phyloP scores from a whole-genome alignment of 2,329 filamentous ascomycete species.

The Xylaria sp. region DNA sequence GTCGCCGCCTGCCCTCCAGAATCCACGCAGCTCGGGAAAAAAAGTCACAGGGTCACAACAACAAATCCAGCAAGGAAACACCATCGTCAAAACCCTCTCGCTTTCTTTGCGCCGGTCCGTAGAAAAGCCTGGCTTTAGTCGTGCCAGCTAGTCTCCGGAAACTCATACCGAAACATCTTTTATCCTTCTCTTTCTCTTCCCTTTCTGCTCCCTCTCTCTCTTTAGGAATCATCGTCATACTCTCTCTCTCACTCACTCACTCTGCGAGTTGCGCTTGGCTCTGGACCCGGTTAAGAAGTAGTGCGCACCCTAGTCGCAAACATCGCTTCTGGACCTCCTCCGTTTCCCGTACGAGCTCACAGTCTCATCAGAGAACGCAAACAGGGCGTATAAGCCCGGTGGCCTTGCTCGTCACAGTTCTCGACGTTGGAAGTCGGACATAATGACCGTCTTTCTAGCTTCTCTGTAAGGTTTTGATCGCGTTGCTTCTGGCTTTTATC shows the following conservation, averaged over 20 bases:
- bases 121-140: no score
- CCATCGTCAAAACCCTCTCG: not conserved
- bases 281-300: no score
- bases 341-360: not conserved
- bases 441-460: conserved; percentile 48
- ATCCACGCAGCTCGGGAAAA: not conserved
- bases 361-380: not conserved
- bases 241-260: no score
- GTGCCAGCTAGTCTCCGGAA: no score
- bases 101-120: not conserved
- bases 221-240: no score
- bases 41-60: not conserved
- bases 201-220: not conserved
- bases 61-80: not conserved
- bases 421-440: conserved; percentile 23
- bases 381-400: not conserved
- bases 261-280: no score
- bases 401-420: not conserved
- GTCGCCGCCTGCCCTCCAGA: not conserved
- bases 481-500: not conserved
- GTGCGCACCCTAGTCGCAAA: not conserved
- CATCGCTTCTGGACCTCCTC: not conserved
- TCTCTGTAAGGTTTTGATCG: conserved; percentile 38
- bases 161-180: no score
- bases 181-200: not conserved